Base-by-base conservation (phyloP, 2,329 filamentous ascomycete species). In the Parasarocladium wereldwijsianum region DNA sequence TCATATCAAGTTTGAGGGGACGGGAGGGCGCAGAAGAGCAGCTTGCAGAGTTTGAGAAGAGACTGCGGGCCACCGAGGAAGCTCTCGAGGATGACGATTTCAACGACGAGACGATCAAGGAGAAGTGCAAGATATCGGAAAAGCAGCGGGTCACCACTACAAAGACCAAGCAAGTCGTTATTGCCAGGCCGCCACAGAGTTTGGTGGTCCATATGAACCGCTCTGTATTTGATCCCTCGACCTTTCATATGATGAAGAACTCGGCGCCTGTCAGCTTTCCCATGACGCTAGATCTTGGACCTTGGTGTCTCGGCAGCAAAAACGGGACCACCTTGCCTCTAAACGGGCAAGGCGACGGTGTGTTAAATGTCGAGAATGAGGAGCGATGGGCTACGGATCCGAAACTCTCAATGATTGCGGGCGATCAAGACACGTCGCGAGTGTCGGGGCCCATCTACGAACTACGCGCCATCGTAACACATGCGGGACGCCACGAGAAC, bases 401-500 rank as follows among this genome's bases (percentile, higher is more conserved):
- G 1, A 66, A 56, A 11, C 53, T 64, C 16, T 85, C 82, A 2
- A 86, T 93, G 79, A 66, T 90, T 12, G 65, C 75, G 1, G 68
- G 67, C 4, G 60, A 62, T 26, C 41, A 51, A 22, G 45, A 46
- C 3, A 54, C 58, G 7, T 73, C 69, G 2, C 64, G 58, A 36
- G 54, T 70, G 7, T 57, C 56, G 0, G 70, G 72, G 3, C 64
- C 62, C 17, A 59, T 76, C 2, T 96, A 93, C 48, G 72, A 82
- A 45, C 60, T 96, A 11, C 71, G 79, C 31, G 84, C 86, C 17
- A 80, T 87, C 0, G 70, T 96, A 8, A 90, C 84, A 1, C 90
- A 96, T 47, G 82, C 80, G 37, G 90, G 90, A 4, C 67, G 80
- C 18, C 90, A 96, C 49, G 85, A 94, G 37, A 93, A 93, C 43